Percentiles rank a stretch among this genome's conserved stretches.
Conservation (phyloP, 495 filamentous ascomycete species). For the Trichoderma reesei region DNA sequence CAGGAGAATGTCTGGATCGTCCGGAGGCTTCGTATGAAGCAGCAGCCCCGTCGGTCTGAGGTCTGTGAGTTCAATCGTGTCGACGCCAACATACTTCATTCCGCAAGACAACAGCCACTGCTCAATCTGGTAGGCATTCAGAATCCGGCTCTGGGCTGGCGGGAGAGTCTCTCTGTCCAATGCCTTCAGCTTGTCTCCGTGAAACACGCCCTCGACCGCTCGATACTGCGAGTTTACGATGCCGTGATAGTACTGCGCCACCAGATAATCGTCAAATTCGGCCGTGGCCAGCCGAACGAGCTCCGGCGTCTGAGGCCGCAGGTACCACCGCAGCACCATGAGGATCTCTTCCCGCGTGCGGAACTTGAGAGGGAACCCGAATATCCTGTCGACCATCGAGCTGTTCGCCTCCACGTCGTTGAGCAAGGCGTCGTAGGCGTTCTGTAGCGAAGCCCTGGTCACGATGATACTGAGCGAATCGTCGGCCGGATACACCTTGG, state of each 20-base stretch:
- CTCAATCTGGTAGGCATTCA: constrained; percentile 4
- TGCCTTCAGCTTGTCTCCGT: not conserved
- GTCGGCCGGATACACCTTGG: not conserved
- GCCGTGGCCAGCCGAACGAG: not conserved
- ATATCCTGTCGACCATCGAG: not conserved
- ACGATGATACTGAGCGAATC: not conserved
- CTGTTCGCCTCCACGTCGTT: not conserved
- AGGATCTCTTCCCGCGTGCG: not conserved
- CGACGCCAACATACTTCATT: not conserved
- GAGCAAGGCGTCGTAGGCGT: not conserved
- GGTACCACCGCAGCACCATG: not conserved
- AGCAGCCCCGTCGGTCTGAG: not conserved
- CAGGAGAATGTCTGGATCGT: not conserved
- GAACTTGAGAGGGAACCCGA: not conserved
- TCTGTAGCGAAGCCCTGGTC: not conserved
- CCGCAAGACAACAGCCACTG: constrained; percentile 3
- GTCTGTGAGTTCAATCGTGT: not conserved
- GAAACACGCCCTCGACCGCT: not conserved
- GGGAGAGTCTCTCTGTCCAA: not conserved
- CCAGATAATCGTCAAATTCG: not conserved
- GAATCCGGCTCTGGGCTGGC: not conserved
- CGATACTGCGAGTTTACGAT: not conserved
- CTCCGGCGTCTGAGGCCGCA: not conserved
- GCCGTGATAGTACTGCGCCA: constrained; percentile 1
- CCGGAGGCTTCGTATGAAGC: not conserved